Base-by-base conservation (phyloP, 805 yeast genomes). In the Metschnikowia proteae region DNA sequence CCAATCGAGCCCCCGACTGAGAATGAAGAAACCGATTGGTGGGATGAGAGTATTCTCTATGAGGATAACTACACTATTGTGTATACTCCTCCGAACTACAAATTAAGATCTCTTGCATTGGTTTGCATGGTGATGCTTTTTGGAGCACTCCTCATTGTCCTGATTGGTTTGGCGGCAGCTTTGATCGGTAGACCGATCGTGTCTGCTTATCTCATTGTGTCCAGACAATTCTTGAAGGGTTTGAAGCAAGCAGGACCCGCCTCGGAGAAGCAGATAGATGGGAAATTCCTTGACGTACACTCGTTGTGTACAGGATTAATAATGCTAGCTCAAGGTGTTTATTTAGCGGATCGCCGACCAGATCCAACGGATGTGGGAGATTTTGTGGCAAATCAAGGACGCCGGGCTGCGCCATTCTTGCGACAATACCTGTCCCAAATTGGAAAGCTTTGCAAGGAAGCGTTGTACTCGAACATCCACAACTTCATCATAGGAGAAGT, bases 41-140 rank as follows among this genome's bases (percentile, higher is more conserved):
- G 75, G 27, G 79, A 75, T 36, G 77, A 70, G 38, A 70, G 66
- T 29, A 43, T 59, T 35, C 67, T 63, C 6, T 64, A 71, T 22
- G 72, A 67, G 23, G 64, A 69, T 42, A 69, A 69, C 1, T 89
- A 91, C 64, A 74, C 80, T 2, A 79, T 91, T 28, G 97, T 91
- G 3, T 95, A 91, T 67, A 75, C 88, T 39, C 98, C 99, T 4
- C 96, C 96, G 1, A 56, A 76, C 43, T 88, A 92, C 64, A 75
- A 81, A 45, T 30, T 60, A 2, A 75, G 97, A 50, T 74, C 89
- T 32, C 69, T 77, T 23, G 67, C 60, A 0, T 62, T 86, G 38
- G 65, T 80, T 23, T 52, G 66, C 6, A 58, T 68, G 62, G 62
- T 80, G 11, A 81, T 86, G 81, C 47, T 70, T 2, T 76, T 75